Conservation (phyloP, 305 asterid species). For the Ajuga reptans region DNA sequence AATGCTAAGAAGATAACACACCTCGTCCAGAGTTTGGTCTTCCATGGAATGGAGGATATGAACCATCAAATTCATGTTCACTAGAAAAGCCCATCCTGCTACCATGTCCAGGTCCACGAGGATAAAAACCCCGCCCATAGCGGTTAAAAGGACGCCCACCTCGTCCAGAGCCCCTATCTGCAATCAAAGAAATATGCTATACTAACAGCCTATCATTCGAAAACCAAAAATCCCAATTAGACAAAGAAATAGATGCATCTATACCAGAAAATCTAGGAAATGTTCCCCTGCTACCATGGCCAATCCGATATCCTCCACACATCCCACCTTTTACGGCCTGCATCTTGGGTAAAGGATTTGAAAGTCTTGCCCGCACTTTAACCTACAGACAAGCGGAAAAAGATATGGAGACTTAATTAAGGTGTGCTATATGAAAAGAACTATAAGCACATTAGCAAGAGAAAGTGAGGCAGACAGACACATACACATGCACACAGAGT, state of each 20-base stretch:
- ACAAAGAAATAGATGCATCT: slow-evolving; percentile 10
- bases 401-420: slow-evolving; percentile 6
- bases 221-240: slow-evolving; percentile 7
- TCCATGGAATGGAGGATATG: slow-evolving; percentile 38
- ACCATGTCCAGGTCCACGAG: slow-evolving; percentile 37
- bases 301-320: slow-evolving; percentile 53
- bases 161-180: slow-evolving; percentile 47
- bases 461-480: background rate
- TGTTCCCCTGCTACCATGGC: slow-evolving; percentile 32
- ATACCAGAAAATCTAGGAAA: slow-evolving; percentile 30
- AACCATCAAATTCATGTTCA: slow-evolving; percentile 28
- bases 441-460: background rate
- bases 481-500: background rate
- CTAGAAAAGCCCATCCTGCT: slow-evolving; percentile 32
- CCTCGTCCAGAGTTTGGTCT: slow-evolving; percentile 41
- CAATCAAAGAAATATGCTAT: slow-evolving; percentile 13
- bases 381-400: slow-evolving; percentile 24
- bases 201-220: background rate
- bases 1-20: slow-evolving; percentile 6
- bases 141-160: slow-evolving; percentile 42
- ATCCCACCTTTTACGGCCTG: slow-evolving; percentile 63
- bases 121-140: slow-evolving; percentile 32
- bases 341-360: slow-evolving; percentile 58
- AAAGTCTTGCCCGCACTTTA: slow-evolving; percentile 54
- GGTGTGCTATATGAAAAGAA: background rate